phyloP scores from a whole-genome alignment of 306 rosid species.

The Lathyrus sativus region DNA sequence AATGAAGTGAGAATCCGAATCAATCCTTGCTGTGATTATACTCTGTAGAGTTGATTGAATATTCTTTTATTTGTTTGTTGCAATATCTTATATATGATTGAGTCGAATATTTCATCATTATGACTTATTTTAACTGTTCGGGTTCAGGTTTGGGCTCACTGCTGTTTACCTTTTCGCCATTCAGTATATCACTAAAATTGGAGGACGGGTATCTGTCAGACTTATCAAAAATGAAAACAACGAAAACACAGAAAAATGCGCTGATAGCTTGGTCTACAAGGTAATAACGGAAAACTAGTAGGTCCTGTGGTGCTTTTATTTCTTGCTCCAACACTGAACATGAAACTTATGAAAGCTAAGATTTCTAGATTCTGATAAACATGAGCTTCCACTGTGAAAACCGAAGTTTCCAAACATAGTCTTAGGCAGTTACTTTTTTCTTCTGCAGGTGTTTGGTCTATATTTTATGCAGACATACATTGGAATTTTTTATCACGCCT shows the following conservation, averaged over 20 bases:
- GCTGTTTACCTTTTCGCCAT: slow-evolving; percentile 75
- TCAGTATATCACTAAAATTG: slow-evolving; percentile 74
- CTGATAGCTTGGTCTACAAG: slow-evolving; percentile 98
- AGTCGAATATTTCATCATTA: slow-evolving; percentile 23
- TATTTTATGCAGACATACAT: slow-evolving; percentile 97
- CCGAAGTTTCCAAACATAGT: too few species aligned
- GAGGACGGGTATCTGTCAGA: slow-evolving; percentile 79
- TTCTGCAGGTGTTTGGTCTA: slow-evolving; percentile 89
- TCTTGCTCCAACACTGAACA: slow-evolving; percentile 24
- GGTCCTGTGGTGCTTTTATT: not conserved
- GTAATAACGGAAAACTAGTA: slow-evolving; percentile 43
- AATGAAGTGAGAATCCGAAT: slow-evolving; percentile 63
- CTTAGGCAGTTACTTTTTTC: slow-evolving; percentile 35
- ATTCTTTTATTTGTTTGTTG: not conserved
- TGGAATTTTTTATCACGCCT: slow-evolving; percentile 94
- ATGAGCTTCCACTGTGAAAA: too few species aligned
- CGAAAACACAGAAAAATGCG: slow-evolving; percentile 75
- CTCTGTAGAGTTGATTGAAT: slow-evolving; percentile 28
- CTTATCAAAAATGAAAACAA: slow-evolving; percentile 84
- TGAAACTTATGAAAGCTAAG: not conserved
- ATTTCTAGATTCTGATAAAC: too few species aligned
- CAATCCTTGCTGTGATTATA: slow-evolving; percentile 28
- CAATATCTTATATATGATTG: slow-evolving; percentile 4
- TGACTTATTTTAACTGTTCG: slow-evolving; percentile 24
- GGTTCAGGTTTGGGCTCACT: slow-evolving; percentile 85